These are phyloP conservation scores for Calonectria honghensis DNA, from an alignment of 2,329 filamentous ascomycete genomes.

Conservation along the genomic window DNA sequence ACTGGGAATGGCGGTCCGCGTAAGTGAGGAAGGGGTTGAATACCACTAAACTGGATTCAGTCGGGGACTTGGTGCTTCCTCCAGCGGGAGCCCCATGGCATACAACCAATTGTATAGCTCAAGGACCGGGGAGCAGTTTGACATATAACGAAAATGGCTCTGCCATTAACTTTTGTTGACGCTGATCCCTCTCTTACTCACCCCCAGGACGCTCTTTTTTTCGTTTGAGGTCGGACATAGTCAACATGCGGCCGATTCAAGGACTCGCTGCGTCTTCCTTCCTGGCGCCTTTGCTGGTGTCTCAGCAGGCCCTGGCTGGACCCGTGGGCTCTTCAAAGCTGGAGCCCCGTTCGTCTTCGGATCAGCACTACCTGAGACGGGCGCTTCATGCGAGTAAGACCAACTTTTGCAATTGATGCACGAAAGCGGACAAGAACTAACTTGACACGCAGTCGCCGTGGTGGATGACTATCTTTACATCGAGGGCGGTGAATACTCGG, in stretches of 20 bases:
- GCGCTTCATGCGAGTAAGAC: constrained; percentile 9
- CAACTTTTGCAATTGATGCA: neutral
- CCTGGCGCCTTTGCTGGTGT: neutral
- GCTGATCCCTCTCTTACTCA: neutral
- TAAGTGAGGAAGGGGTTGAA: neutral
- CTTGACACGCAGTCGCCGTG: constrained; percentile 10
- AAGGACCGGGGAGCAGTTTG: neutral
- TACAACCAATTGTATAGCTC: neutral
- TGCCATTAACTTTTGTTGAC: neutral
- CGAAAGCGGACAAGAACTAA: neutral
- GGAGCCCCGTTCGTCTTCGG: neutral
- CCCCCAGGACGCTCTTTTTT: neutral
- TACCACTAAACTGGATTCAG: neutral
- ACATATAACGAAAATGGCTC: constrained; percentile 17
- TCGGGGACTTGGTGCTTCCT: too few relatives aligned
- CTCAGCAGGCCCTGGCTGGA: neutral
- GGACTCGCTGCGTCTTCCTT: neutral
- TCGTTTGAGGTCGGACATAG: neutral
- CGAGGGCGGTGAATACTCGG: constrained; percentile 26
- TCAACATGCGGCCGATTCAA: constrained; percentile 13
- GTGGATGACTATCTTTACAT: constrained; percentile 32
- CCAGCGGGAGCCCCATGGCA: neutral
- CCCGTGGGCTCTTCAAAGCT: neutral
- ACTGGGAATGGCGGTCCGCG: constrained; percentile 4
- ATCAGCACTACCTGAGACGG: neutral